phyloP scores from a whole-genome alignment of 2,329 filamentous ascomycete genomes.

The Davidsoniella neocaledoniae region DNA sequence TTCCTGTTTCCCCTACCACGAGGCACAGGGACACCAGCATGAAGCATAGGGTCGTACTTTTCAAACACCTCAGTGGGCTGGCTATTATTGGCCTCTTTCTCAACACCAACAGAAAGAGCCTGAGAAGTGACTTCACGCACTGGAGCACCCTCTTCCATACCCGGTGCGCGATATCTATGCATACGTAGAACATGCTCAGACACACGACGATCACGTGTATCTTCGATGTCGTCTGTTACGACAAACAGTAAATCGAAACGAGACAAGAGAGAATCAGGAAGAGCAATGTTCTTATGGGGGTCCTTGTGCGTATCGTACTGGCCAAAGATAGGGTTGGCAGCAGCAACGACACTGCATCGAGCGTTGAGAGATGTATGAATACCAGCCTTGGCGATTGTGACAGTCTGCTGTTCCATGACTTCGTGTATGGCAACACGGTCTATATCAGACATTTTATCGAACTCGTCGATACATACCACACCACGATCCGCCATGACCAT shows the following conservation, averaged over 20 bases:
- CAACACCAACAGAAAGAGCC: conserved; percentile 71
- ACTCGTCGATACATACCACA: conserved; percentile 97
- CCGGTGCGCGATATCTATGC: conserved; percentile 86
- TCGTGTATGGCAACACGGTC: conserved; percentile 98
- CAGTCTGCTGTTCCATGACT: conserved; percentile 99
- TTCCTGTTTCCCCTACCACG: conserved; percentile 60
- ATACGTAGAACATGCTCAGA: conserved; percentile 95
- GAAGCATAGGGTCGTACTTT: conserved; percentile 91
- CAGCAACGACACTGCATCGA: conserved; percentile 87
- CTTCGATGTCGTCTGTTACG: conserved; percentile 95
- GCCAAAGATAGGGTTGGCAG: conserved; percentile 93
- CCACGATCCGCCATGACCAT: conserved; percentile 97
- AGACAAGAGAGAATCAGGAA: conserved; percentile 88
- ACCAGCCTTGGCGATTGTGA: conserved; percentile 95
- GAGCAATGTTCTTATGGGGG: conserved; percentile 93
- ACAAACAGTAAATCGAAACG: conserved; percentile 98
- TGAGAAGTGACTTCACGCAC: conserved; percentile 78
- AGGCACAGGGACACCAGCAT: conserved; percentile 70
- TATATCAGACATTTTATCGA: conserved; percentile 98
- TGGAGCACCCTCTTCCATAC: conserved; percentile 84
- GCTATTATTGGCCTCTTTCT: conserved; percentile 56
- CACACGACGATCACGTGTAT: conserved; percentile 73
- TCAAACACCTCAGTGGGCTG: conserved; percentile 79
- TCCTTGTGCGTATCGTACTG: conserved; percentile 99
- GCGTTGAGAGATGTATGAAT: conserved; percentile 97